Evolutionary conservation across 2,329 filamentous ascomycete genomes (phyloP).

Genomic region (Epicoccum nigrum): DNA sequence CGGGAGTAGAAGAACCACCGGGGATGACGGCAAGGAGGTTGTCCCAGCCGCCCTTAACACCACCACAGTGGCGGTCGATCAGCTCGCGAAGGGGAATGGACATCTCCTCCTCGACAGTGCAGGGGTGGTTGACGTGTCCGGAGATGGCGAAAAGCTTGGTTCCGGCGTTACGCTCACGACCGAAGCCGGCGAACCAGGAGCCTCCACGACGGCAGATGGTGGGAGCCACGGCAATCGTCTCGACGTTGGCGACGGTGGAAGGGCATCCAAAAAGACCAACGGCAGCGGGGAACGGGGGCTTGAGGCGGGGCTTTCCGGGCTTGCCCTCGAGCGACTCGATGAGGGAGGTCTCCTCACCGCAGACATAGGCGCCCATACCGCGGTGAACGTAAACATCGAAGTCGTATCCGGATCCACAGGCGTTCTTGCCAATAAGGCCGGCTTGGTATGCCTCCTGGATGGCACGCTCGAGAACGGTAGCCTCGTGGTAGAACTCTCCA

Average conservation of each 20-base stretch:
- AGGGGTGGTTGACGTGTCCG: slow-evolving; percentile 97
- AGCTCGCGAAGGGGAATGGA: slow-evolving; percentile 94
- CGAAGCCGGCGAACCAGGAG: slow-evolving; percentile 91
- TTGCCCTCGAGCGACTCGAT: slow-evolving; percentile 99
- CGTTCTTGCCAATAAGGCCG: slow-evolving; percentile 96
- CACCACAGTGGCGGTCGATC: slow-evolving; percentile 97
- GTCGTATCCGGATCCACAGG: slow-evolving; percentile 94
- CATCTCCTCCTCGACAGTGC: slow-evolving; percentile 99
- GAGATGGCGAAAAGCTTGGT: slow-evolving; percentile 99
- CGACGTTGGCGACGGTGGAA: slow-evolving; percentile 96
- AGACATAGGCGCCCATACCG: slow-evolving; percentile 96
- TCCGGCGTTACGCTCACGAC: slow-evolving; percentile 92
- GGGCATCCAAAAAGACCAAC: slow-evolving; percentile 98
- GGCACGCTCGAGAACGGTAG: slow-evolving; percentile 87
- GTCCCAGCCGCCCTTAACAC: slow-evolving; percentile 96
- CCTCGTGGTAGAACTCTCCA: slow-evolving; percentile 97
- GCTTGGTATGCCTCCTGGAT: slow-evolving; percentile 98
- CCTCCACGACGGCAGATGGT: slow-evolving; percentile 94
- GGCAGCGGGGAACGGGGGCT: slow-evolving; percentile 97
- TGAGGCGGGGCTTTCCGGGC: slow-evolving; percentile 96
- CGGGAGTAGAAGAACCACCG: slow-evolving; percentile 94
- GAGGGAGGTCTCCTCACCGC: slow-evolving; percentile 95
- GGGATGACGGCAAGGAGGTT: slow-evolving; percentile 95
- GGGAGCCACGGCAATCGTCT: slow-evolving; percentile 92
- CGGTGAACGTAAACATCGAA: slow-evolving; percentile 98